Conservation (phyloP, 179 eudicot species). For the Spinacia oleracea region DNA sequence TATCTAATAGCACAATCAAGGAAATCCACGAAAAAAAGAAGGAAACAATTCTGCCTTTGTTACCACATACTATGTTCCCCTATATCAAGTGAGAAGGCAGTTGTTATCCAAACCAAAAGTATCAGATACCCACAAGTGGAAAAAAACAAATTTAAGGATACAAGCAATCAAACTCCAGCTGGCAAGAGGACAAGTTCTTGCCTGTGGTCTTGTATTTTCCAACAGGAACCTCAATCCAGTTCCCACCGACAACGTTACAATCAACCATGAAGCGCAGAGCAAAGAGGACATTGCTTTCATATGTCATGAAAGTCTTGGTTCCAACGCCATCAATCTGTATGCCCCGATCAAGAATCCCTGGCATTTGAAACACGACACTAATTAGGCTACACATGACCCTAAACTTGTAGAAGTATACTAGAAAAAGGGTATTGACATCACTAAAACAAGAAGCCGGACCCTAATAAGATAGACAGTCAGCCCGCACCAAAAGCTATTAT, state of each 20-base stretch:
- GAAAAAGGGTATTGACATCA: neutral
- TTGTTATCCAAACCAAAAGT: neutral
- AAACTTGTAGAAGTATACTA: slow-evolving; percentile 1
- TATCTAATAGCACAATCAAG: slow-evolving; percentile 54
- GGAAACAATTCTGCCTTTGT: neutral
- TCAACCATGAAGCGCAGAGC: slow-evolving; percentile 99
- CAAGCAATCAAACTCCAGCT: slow-evolving; percentile 93
- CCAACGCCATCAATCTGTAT: slow-evolving; percentile 93
- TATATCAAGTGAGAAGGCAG: neutral
- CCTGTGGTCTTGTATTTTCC: slow-evolving; percentile 66
- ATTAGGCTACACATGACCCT: neutral
- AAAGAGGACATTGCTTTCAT: slow-evolving; percentile 90
- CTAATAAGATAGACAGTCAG: neutral
- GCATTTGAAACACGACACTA: slow-evolving; percentile 9
- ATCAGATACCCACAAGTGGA: slow-evolving; percentile 1
- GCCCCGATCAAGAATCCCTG: slow-evolving; percentile 95
- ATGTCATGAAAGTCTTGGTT: slow-evolving; percentile 83
- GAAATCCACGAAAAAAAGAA: slow-evolving; percentile 20
- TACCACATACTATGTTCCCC: slow-evolving; percentile 6
- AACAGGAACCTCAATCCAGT: slow-evolving; percentile 89
- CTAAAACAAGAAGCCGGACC: neutral
- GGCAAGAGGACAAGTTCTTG: slow-evolving; percentile 73
- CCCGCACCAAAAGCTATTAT: neutral
- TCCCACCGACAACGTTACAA: slow-evolving; percentile 93
- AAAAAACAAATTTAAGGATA: slow-evolving; percentile 51